Base-by-base conservation (phyloP, 2,329 filamentous ascomycete species). In the Albophoma yamanashiensis region DNA sequence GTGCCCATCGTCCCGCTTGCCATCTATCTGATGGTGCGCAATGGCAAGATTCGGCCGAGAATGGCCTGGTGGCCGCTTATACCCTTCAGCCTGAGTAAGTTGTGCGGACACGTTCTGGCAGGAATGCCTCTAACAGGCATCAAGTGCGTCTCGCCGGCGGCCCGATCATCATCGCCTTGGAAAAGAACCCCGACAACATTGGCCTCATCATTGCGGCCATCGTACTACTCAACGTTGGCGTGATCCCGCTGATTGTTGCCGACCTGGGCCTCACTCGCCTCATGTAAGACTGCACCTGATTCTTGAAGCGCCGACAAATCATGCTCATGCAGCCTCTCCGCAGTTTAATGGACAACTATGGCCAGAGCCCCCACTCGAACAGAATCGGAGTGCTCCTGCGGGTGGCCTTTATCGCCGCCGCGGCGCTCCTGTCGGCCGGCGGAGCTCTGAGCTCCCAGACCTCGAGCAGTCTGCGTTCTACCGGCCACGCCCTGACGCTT, bases 171-270 rank as follows among this genome's bases (percentile, higher is more conserved):
- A 66, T 70, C 55, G 59, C 68, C 43, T 57, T 65, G 34, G 62
- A 68, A 3, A 56, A 60, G 3, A 59, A 64, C n/a, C 62, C 61
- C 7, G 43, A 60, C 47, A 64, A 62, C 55, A 56, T 65, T 17
- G 67, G 67, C 7, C 63, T 70, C 38, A 65, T 63, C 58, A 64
- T 67, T 38, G 67, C 68, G 20, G 64, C 67, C 12, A 61, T 66
- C 6, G 59, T 70, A 25, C 64, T 70, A 6, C 67, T 71, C 56
- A 70, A 71, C 58, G 64, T 71, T 27, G 69, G 69, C 38, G 64
- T 69, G 6, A 63, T 71, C 7, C 66, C 69, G 9, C 63, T 71
- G 9, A 61, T 70, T 12, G 58, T 69, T 12, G 65, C 67, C 14
- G 59, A 65, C 8, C 45, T 69, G 15, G 69, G 68, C 11, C 62